Evolutionary conservation across 208 protist species (phyloP).

Genomic region (Leishmania aethiopica): DNA sequence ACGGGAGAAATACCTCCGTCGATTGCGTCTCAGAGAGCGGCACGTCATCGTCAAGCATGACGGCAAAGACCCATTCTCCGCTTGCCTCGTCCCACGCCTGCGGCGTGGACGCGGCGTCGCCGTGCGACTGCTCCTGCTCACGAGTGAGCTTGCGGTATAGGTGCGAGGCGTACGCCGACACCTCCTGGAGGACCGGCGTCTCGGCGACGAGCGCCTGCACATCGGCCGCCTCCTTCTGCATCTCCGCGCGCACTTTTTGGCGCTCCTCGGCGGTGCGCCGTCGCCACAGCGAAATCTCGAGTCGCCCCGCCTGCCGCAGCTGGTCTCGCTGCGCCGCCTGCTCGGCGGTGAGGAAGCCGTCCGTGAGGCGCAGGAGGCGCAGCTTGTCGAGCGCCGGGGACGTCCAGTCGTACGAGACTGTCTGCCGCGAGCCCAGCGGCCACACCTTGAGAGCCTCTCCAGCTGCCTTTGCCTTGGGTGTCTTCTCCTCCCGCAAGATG

Average conservation of each 20-base stretch:
- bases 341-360: conserved; percentile 52
- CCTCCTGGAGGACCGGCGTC: conserved; percentile 53
- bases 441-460: conserved; percentile 36
- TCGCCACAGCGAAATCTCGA: conserved; percentile 86
- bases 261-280: conserved; percentile 49
- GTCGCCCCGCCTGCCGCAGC: conserved; percentile 31
- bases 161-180: conserved; percentile 48
- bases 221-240: conserved; percentile 26
- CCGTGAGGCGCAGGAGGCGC: conserved; percentile 21
- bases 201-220: conserved; percentile 36
- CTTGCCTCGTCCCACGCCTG: conserved; percentile 6
- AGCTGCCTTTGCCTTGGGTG: conserved; percentile 2
- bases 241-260: conserved; percentile 10
- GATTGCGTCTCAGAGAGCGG: conserved; percentile 51
- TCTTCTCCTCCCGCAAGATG: conserved; percentile 12
- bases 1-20: conserved; percentile 73
- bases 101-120: not conserved
- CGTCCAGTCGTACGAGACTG: conserved; percentile 67
- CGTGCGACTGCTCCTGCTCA: conserved; percentile 2
- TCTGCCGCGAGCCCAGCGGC: conserved; percentile 71
- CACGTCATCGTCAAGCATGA: conserved; percentile 82
- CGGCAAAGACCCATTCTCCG: conserved; percentile 80
- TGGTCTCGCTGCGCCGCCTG: conserved; percentile 46
- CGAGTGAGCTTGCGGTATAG: conserved; percentile 55
- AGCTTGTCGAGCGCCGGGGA: conserved; percentile 50